Evolutionary conservation across 2,329 filamentous ascomycete genomes (phyloP).

Genomic region (Epichloe gansuensis): DNA sequence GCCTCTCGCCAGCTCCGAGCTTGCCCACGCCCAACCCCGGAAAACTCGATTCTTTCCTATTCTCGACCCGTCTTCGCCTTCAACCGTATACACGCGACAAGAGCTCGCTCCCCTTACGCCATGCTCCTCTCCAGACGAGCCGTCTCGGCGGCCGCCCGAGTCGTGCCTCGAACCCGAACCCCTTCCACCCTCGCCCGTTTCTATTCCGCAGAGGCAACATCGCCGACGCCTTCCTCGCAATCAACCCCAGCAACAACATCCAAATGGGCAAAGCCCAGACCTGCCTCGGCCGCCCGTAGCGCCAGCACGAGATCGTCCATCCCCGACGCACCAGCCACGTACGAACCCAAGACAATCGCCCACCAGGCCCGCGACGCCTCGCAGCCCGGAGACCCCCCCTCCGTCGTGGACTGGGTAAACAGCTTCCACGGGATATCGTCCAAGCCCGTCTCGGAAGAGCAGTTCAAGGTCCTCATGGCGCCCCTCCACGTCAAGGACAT

Average conservation of each 20-base stretch:
- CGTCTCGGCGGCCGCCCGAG: slow-evolving; percentile 11
- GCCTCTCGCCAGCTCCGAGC: background rate
- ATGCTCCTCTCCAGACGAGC: slow-evolving; percentile 18
- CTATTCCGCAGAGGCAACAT: slow-evolving; percentile 13
- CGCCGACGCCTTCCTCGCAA: background rate
- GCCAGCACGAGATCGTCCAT: background rate
- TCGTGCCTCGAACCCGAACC: slow-evolving; percentile 7
- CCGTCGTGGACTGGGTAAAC: slow-evolving; percentile 57
- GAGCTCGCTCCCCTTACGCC: background rate
- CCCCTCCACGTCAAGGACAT: slow-evolving; percentile 62
- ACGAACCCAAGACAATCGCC: slow-evolving; percentile 10
- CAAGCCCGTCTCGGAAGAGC: slow-evolving; percentile 56
- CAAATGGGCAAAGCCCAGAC: slow-evolving; percentile 2
- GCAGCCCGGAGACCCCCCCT: background rate
- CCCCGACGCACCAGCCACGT: slow-evolving; percentile 3
- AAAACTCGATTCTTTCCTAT: background rate
- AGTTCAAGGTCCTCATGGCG: slow-evolving; percentile 53
- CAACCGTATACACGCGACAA: background rate
- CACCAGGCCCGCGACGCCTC: slow-evolving; percentile 5
- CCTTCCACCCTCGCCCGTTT: slow-evolving; percentile 10
- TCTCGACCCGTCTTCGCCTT: background rate
- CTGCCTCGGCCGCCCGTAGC: background rate
- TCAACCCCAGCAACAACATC: background rate
- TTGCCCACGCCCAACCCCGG: background rate
- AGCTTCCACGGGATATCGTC: slow-evolving; percentile 71